Evolutionary conservation across 2,329 filamentous ascomycete genomes (phyloP).

Genomic region (Cladophialophora bantiana): DNA sequence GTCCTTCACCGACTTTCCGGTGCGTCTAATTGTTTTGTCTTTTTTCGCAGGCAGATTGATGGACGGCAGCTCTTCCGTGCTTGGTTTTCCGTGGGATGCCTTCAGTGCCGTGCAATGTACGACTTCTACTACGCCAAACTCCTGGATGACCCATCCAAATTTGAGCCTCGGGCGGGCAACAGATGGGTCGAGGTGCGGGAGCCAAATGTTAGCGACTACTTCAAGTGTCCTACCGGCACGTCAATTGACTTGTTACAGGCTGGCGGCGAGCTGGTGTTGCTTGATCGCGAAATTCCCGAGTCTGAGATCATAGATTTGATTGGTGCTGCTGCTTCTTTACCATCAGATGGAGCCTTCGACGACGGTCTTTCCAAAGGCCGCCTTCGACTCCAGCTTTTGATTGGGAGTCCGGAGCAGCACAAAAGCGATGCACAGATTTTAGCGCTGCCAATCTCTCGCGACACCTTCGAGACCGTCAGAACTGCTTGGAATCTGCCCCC

Average conservation of each 20-base stretch:
- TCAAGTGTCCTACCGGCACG: not conserved
- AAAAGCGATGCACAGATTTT: conserved; percentile 27
- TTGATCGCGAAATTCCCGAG: conserved; percentile 8
- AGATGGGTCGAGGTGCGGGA: conserved; percentile 22
- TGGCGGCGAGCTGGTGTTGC: not conserved
- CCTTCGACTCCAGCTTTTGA: conserved; percentile 18
- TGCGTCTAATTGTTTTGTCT: not conserved
- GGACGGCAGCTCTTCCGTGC: not conserved
- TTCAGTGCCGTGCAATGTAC: conserved; percentile 9
- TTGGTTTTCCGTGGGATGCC: not conserved
- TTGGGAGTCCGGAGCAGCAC: conserved; percentile 28
- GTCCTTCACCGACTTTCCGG: not conserved
- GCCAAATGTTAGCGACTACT: conserved; percentile 5
- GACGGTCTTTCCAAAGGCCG: not conserved
- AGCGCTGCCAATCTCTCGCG: conserved; percentile 23
- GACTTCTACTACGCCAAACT: conserved; percentile 29
- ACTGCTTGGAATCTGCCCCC: conserved; percentile 23
- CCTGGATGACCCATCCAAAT: conserved; percentile 23
- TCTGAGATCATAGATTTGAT: not conserved
- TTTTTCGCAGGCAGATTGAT: not conserved
- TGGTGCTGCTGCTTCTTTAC: not conserved
- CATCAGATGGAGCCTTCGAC: not conserved
- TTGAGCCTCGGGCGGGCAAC: conserved; percentile 24
- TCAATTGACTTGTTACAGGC: not conserved
- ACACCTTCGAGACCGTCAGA: conserved; percentile 27